Conservation (phyloP, 257 asterid genomes). For the Thymus quinquecostatus region DNA sequence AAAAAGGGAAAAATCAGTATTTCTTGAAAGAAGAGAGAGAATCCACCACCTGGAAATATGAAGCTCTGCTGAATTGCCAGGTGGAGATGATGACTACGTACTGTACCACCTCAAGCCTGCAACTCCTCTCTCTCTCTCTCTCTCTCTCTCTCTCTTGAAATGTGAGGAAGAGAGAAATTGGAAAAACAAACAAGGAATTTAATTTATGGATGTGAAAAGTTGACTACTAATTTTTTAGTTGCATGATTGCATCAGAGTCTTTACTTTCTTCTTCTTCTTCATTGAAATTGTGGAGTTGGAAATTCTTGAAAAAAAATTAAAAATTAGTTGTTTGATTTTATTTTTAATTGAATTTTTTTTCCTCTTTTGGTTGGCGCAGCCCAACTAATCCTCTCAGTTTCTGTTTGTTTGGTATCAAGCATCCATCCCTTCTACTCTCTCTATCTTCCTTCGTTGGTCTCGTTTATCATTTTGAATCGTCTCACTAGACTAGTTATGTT, state of each 20-base stretch:
- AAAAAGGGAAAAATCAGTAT: background rate
- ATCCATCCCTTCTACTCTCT: too few relatives aligned
- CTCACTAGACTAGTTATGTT: too few relatives aligned
- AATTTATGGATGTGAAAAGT: slow-evolving; percentile 30
- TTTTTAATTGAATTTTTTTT: background rate
- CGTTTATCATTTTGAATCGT: too few relatives aligned
- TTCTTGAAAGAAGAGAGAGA: slow-evolving; percentile 22
- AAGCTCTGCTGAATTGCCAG: slow-evolving; percentile 40
- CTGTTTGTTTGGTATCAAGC: background rate
- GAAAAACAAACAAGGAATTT: background rate
- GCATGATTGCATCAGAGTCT: slow-evolving; percentile 32
- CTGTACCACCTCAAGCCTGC: slow-evolving; percentile 28
- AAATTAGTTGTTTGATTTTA: slow-evolving; percentile 5
- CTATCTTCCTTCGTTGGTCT: too few relatives aligned
- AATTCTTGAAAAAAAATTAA: slow-evolving; percentile 15
- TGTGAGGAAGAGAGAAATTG: background rate
- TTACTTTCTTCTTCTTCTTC: background rate
- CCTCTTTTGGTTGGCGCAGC: slow-evolving; percentile 36
- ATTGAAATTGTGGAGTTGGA: slow-evolving; percentile 4
- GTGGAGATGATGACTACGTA: slow-evolving; percentile 32
- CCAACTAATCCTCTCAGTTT: background rate
- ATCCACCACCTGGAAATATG: slow-evolving; percentile 34
- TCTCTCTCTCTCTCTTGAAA: background rate
- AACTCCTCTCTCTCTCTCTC: slow-evolving; percentile 13
- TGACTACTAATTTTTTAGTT: slow-evolving; percentile 14